phyloP scores from a whole-genome alignment of 2,329 filamentous ascomycete species.

The Sclerotinia minor region DNA sequence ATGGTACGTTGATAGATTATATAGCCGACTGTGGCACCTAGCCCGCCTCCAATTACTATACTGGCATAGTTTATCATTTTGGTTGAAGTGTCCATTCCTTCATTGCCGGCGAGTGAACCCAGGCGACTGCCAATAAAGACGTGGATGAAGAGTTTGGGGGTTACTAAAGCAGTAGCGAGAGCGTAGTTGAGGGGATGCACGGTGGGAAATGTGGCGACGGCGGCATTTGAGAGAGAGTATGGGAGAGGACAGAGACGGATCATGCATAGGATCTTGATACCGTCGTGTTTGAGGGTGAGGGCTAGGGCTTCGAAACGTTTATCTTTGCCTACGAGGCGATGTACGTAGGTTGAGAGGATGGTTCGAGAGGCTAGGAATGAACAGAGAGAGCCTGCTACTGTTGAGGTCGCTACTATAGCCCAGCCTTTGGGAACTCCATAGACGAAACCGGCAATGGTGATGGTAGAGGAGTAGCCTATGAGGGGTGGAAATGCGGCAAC shows the following conservation, averaged over 20 bases:
- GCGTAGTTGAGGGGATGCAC: conserved; percentile 76
- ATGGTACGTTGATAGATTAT: conserved; percentile 79
- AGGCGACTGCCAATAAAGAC: conserved; percentile 88
- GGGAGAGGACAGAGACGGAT: conserved; percentile 91
- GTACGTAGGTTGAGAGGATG: conserved; percentile 74
- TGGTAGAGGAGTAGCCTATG: conserved; percentile 67
- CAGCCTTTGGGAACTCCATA: conserved; percentile 72
- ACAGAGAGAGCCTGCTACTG: conserved; percentile 72
- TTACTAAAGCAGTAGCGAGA: conserved; percentile 76
- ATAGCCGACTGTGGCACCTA: conserved; percentile 76
- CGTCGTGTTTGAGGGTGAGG: conserved; percentile 86
- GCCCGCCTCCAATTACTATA: conserved; percentile 68
- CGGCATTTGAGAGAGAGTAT: conserved; percentile 91
- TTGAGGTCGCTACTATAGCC: conserved; percentile 72
- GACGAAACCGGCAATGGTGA: conserved; percentile 69
- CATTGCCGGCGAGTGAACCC: conserved; percentile 75
- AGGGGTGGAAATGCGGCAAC: conserved; percentile 68
- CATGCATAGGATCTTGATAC: conserved; percentile 83
- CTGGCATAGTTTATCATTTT: conserved; percentile 81
- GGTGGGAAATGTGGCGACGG: conserved; percentile 89
- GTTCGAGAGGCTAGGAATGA: conserved; percentile 82
- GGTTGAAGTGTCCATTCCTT: conserved; percentile 75
- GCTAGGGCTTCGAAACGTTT: conserved; percentile 85
- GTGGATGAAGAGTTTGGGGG: conserved; percentile 86
- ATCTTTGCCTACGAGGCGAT: conserved; percentile 77